These are phyloP conservation scores for Taphrina wiesneri DNA, from an alignment of 1,139 yeast genomes.

Conservation along the genomic window DNA sequence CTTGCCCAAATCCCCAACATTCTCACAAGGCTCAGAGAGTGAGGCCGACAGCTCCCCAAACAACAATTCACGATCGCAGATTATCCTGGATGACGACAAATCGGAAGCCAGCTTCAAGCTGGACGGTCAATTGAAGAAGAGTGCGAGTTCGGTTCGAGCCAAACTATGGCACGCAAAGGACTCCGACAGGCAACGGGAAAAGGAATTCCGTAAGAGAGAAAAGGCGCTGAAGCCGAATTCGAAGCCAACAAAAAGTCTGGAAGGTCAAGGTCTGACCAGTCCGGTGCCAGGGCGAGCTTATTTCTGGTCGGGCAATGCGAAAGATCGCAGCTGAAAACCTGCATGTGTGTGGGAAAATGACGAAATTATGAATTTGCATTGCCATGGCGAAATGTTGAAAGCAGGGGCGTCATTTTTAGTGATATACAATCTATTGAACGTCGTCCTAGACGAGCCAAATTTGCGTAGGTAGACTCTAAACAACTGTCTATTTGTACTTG, in stretches of 20 bases:
- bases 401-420: not conserved
- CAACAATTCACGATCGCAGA: not conserved
- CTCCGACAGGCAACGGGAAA: conserved; percentile 10
- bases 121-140: conserved; percentile 30
- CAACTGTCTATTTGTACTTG: too few species aligned
- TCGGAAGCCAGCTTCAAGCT: conserved; percentile 31
- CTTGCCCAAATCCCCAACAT: conserved; percentile 7
- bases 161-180: conserved; percentile 26
- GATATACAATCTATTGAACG: not conserved
- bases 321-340: not conserved
- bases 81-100: conserved; percentile 23
- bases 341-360: not conserved
- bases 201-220: conserved; percentile 10
- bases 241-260: not conserved
- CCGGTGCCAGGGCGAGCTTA: not conserved
- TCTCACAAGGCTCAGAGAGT: conserved; percentile 23
- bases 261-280: not conserved
- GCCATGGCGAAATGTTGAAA: not conserved
- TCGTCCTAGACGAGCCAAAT: not conserved
- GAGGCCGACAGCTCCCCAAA: not conserved
- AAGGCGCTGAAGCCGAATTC: not conserved
- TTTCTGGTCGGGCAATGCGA: conserved; percentile 9
- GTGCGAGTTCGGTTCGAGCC: conserved; percentile 14
- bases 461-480: too few species aligned
- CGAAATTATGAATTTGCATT: not conserved